Evolutionary conservation across 2,329 filamentous ascomycete genomes (phyloP).

Genomic region (Phoma herbarum): DNA sequence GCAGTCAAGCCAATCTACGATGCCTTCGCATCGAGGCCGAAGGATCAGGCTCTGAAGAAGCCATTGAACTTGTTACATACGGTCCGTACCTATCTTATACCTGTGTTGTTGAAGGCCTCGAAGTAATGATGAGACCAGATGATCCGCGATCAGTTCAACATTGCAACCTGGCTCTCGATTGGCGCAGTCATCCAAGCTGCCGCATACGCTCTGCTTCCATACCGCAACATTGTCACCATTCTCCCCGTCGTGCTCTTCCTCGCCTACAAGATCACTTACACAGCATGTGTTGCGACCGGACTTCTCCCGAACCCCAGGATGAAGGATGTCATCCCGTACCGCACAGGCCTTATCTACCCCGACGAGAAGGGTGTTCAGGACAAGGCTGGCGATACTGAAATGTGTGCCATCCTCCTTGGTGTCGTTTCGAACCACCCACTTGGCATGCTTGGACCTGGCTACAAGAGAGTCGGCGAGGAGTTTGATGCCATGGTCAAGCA

Average conservation of each 20-base stretch:
- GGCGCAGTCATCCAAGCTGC: slow-evolving; percentile 17
- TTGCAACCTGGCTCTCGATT: slow-evolving; percentile 21
- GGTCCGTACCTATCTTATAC: background rate
- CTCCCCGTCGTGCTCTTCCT: slow-evolving; percentile 20
- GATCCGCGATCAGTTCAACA: slow-evolving; percentile 17
- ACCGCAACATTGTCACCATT: slow-evolving; percentile 23
- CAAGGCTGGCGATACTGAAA: background rate
- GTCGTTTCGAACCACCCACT: slow-evolving; percentile 21
- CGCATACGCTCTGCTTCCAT: slow-evolving; percentile 13
- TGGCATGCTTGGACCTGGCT: slow-evolving; percentile 22
- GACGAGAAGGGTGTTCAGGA: slow-evolving; percentile 12
- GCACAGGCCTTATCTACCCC: slow-evolving; percentile 11
- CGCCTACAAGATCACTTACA: slow-evolving; percentile 15
- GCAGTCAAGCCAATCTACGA: slow-evolving; percentile 1
- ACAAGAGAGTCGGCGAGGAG: slow-evolving; percentile 15
- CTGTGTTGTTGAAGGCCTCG: background rate
- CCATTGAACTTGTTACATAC: slow-evolving; percentile 1
- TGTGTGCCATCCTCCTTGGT: slow-evolving; percentile 22
- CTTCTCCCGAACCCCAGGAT: slow-evolving; percentile 2
- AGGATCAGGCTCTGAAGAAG: background rate
- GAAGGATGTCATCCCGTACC: slow-evolving; percentile 12
- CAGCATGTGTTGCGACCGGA: slow-evolving; percentile 2
- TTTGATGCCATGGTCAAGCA: slow-evolving; percentile 12
- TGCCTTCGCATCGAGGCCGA: slow-evolving; percentile 6
- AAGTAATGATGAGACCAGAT: background rate